A percentile compares a stretch with the other conserved stretches of the same genome.
Conservation (phyloP, 2,329 filamentous ascomycete genomes). For the Alternaria brassicae region DNA sequence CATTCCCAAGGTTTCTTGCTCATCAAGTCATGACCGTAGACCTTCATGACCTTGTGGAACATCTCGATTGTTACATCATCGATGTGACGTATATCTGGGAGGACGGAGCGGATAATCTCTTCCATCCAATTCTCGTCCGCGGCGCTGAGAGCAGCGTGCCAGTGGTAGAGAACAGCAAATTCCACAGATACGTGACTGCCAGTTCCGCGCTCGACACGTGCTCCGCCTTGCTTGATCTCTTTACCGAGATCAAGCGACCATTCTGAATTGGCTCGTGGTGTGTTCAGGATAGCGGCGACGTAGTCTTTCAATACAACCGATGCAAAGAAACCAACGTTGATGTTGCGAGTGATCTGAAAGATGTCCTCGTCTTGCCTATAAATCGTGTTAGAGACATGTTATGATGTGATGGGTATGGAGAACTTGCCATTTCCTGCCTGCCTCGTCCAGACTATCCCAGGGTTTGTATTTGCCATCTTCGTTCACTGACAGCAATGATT, state of each 20-base stretch:
- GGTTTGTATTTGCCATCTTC: slow-evolving; percentile 78
- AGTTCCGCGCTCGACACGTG: slow-evolving; percentile 67
- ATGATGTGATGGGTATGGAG: background rate
- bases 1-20: slow-evolving; percentile 71
- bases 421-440: slow-evolving; percentile 46
- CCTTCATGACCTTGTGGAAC: slow-evolving; percentile 49
- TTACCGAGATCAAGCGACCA: slow-evolving; percentile 81
- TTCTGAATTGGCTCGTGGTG: slow-evolving; percentile 73
- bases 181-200: slow-evolving; percentile 85
- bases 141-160: slow-evolving; percentile 78
- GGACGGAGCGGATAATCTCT: slow-evolving; percentile 49
- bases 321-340: slow-evolving; percentile 60
- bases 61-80: slow-evolving; percentile 43
- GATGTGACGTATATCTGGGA: slow-evolving; percentile 38
- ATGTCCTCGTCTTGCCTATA: slow-evolving; percentile 38
- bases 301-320: slow-evolving; percentile 79
- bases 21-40: slow-evolving; percentile 60
- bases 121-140: slow-evolving; percentile 82
- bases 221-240: slow-evolving; percentile 63
- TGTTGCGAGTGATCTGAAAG: slow-evolving; percentile 65
- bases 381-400: slow-evolving; percentile 14
- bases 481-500: slow-evolving; percentile 80
- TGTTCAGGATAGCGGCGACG: slow-evolving; percentile 76
- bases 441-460: slow-evolving; percentile 65
- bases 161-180: slow-evolving; percentile 86